Evolutionary conservation across 2,329 filamentous ascomycete genomes (phyloP), one percentile per base, ranked within the genome.

Genomic region (Fusarium sp.): DNA sequence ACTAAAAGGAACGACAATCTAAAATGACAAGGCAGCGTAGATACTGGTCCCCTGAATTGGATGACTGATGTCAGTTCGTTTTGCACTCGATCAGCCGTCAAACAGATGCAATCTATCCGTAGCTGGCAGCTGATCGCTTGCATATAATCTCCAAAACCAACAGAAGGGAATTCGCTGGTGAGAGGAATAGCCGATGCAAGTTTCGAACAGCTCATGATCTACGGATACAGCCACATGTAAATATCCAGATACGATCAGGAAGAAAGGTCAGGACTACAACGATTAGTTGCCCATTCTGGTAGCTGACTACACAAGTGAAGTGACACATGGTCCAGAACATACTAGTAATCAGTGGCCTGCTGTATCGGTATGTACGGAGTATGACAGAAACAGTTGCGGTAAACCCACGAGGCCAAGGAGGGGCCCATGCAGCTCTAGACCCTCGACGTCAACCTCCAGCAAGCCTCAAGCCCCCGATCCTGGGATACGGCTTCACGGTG

Each of bases 401-500:
- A 65, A 43, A 57, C 35, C 40, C 47, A 44, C 49, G 48, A 59
- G 28, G 28, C 11, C 11, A 30, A 10, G 28, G 10, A 10, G 28
- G 5, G 47, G 56, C 48, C 49, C 32, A 44, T 45, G 46, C 30
- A 49, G 39, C 52, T 56, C 43, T 13, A 32, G 11, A 44, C 20
- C 32, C 26, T 32, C 24, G 33, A 22, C 56, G 53, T 47, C 59
- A 30, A 13, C 28, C 13, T 30, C 28, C 28, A 30, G 10, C 28
- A 30, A 30, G 28, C 28, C 28, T 13, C 28, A 13, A 30, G 9
- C 28, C 9, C 58, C 58, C 59, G 46, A 45, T 46, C 35, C 40
- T 56, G 49, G 43, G 68, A 65, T 60, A 35, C 33, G 15, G 33
- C 68, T 26, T 26, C 26, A 55, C 40, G 54, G 43, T 61, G 52